A percentile compares a stretch with the other conserved stretches of the same genome.
Conservation (phyloP, 148 eudicot species). For the Chenopodium quinoa region DNA sequence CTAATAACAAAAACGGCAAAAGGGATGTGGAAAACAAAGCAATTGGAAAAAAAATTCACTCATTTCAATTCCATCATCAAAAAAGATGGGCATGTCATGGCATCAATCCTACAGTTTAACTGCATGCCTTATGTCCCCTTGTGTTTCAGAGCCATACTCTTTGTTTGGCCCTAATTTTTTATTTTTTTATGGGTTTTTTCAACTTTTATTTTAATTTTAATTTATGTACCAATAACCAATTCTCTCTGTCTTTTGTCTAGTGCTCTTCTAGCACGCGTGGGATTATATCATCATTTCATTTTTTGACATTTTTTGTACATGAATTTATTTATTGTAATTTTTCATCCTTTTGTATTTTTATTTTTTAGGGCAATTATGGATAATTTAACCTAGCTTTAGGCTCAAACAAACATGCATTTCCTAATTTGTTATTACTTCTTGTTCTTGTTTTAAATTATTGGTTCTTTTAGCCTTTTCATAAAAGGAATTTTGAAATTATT, state of each 20-base stretch:
- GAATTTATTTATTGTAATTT: too few species aligned
- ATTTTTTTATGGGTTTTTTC: background rate
- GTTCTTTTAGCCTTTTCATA: background rate
- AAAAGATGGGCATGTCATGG: background rate
- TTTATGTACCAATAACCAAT: background rate
- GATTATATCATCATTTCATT: slow-evolving; percentile 22
- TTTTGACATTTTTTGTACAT: slow-evolving; percentile 12
- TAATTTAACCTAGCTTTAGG: background rate
- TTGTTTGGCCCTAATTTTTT: slow-evolving; percentile 6
- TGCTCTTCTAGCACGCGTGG: slow-evolving; percentile 25
- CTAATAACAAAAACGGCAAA: background rate
- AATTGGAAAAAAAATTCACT: background rate
- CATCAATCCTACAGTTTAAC: background rate
- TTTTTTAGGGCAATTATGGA: background rate
- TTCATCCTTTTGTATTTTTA: too few species aligned
- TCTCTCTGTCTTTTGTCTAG: slow-evolving; percentile 2
- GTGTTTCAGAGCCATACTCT: slow-evolving; percentile 31
- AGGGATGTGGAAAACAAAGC: background rate
- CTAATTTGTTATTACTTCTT: background rate
- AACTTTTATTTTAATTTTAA: background rate
- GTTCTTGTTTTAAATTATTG: background rate
- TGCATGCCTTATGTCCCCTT: slow-evolving; percentile 20
- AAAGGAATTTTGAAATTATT: background rate
- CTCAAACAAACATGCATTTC: slow-evolving; percentile 15
- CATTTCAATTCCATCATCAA: slow-evolving; percentile 7